Percentiles rank a stretch among this genome's conserved stretches.
These are phyloP conservation scores for Mycena floridula DNA, from an alignment of 768 basidiomycete species.

Conservation along the genomic window DNA sequence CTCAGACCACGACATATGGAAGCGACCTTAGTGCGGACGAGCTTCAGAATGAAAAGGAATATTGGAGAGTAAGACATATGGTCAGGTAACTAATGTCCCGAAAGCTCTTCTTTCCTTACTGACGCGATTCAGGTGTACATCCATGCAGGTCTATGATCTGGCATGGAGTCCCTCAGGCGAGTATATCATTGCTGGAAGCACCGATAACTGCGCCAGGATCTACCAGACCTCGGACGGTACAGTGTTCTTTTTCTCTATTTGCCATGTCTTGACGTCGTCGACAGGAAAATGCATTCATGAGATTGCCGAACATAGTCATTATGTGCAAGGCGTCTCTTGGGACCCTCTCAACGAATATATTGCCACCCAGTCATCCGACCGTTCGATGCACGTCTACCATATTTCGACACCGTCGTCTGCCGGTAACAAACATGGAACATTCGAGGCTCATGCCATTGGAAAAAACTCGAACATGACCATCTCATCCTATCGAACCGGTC, in stretches of 20 bases:
- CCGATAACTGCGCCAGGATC: slow-evolving; percentile 89
- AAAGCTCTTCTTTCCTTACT: background rate
- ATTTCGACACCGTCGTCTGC: slow-evolving; percentile 41
- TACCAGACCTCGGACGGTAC: slow-evolving; percentile 71
- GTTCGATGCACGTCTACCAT: slow-evolving; percentile 92
- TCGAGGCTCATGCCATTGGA: slow-evolving; percentile 88
- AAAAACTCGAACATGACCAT: slow-evolving; percentile 67
- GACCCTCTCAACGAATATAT: slow-evolving; percentile 97
- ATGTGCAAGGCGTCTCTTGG: slow-evolving; percentile 99
- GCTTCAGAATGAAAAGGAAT: slow-evolving; percentile 85
- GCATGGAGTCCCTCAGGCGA: slow-evolving; percentile 97
- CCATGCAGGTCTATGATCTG: slow-evolving; percentile 95
- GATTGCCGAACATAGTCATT: slow-evolving; percentile 92
- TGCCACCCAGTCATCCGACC: slow-evolving; percentile 94
- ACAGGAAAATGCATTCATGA: slow-evolving; percentile 83
- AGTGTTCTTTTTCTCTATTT: slow-evolving; percentile 14
- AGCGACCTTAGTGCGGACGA: slow-evolving; percentile 77
- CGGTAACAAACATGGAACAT: slow-evolving; percentile 44
- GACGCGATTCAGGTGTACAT: slow-evolving; percentile 59
- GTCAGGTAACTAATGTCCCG: slow-evolving; percentile 4
- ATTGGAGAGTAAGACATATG: slow-evolving; percentile 56
- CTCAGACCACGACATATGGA: slow-evolving; percentile 72
- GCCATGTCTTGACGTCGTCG: background rate
- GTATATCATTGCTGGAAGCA: slow-evolving; percentile 92
- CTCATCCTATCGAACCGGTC: slow-evolving; percentile 3